A percentile compares a stretch with the other conserved stretches of the same genome.
Evolutionary conservation across 805 yeast species (phyloP).

Genomic region (Candida silvatica): DNA sequence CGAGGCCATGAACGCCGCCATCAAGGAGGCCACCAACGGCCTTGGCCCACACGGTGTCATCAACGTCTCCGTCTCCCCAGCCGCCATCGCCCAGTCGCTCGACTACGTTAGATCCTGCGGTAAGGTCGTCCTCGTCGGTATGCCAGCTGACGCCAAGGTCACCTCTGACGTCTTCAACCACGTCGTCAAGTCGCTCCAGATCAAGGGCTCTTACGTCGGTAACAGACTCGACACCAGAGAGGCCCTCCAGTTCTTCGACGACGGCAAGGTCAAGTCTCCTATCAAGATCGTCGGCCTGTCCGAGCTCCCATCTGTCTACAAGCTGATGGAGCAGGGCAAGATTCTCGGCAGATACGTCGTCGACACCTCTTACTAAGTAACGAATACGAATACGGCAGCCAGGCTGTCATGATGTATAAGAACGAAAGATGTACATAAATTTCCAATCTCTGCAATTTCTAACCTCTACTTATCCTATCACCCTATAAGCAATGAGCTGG

Average conservation of each 20-base stretch:
- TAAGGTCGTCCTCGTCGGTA: conserved; percentile 52
- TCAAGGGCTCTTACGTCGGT: conserved; percentile 53
- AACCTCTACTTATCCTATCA: too few relatives aligned
- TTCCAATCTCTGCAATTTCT: too few relatives aligned
- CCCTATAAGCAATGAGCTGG: conserved; percentile 37
- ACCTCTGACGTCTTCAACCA: conserved; percentile 43
- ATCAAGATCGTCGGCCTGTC: conserved; percentile 48
- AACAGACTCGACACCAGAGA: conserved; percentile 54
- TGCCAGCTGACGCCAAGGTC: conserved; percentile 54
- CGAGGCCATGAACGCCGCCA: conserved; percentile 31
- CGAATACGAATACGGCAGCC: neutral
- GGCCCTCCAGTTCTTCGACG: conserved; percentile 44
- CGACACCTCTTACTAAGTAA: conserved; percentile 33
- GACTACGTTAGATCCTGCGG: conserved; percentile 42
- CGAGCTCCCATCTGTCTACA: conserved; percentile 38
- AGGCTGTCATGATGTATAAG: too few relatives aligned
- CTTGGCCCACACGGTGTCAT: conserved; percentile 42
- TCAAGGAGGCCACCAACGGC: conserved; percentile 35
- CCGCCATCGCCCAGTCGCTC: conserved; percentile 35
- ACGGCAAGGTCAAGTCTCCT: conserved; percentile 46
- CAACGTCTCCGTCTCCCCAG: conserved; percentile 43
- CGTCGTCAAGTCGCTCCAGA: conserved; percentile 45
- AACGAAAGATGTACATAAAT: too few relatives aligned
- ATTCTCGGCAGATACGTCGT: conserved; percentile 59
- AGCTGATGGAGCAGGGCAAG: conserved; percentile 53